phyloP scores from a whole-genome alignment of 2,329 filamentous ascomycete species.

The Rhynchosporium graminicola region DNA sequence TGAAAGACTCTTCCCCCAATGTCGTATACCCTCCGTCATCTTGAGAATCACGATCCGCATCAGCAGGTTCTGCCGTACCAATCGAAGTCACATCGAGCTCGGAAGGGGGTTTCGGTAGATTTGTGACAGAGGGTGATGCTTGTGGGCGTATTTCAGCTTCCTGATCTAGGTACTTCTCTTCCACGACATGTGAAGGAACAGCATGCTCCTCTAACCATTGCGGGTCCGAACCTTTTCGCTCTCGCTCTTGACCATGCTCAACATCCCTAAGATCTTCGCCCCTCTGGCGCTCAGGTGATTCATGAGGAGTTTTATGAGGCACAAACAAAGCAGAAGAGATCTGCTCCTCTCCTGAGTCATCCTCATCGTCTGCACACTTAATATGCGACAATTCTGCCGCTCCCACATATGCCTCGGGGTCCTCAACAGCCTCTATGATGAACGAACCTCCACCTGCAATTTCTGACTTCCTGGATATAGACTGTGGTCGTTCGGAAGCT shows the following conservation, averaged over 20 bases:
- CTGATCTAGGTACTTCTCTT: constrained; percentile 27
- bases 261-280: constrained; percentile 20
- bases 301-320: constrained; percentile 64
- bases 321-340: constrained; percentile 85
- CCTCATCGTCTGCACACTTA: constrained; percentile 46
- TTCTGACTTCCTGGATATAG: constrained; percentile 17
- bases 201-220: constrained; percentile 41
- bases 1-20: constrained; percentile 32
- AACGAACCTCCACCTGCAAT: constrained; percentile 9
- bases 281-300: constrained; percentile 43
- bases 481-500: constrained; percentile 33
- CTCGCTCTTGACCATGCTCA: constrained; percentile 20
- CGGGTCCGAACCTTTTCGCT: constrained; percentile 27
- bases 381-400: constrained; percentile 38
- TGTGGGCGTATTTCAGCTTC: constrained; percentile 24
- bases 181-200: constrained; percentile 41
- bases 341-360: constrained; percentile 75
- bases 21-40: constrained; percentile 34
- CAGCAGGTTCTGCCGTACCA: constrained; percentile 10
- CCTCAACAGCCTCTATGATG: background rate
- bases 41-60: constrained; percentile 26
- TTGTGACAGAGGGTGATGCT: constrained; percentile 27
- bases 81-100: constrained; percentile 19
- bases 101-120: constrained; percentile 35
- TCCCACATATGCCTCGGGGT: constrained; percentile 37